Conservation (phyloP, 345 rosid species). For the Anacardium occidentale region DNA sequence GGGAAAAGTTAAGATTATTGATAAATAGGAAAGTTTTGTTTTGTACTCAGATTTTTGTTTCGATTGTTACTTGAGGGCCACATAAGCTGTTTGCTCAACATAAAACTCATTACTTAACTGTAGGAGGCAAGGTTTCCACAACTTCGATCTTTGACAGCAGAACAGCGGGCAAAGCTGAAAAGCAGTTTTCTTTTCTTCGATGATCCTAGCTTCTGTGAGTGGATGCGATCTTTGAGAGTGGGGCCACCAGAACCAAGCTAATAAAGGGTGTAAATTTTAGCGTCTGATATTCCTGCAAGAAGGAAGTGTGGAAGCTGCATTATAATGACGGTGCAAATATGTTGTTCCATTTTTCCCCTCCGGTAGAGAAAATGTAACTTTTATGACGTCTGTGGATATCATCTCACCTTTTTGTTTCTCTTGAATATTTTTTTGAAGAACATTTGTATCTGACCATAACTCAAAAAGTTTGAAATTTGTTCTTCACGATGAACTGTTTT, state of each 20-base stretch:
- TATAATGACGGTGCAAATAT: background rate
- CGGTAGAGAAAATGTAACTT: background rate
- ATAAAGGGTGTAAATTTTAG: background rate
- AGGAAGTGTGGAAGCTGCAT: slow-evolving; percentile 6
- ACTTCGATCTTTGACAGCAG: slow-evolving; percentile 60
- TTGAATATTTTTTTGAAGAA: background rate
- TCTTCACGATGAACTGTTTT: background rate
- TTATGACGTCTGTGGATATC: slow-evolving; percentile 3
- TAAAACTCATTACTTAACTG: background rate
- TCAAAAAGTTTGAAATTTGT: slow-evolving; percentile 7
- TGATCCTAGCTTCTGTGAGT: slow-evolving; percentile 89
- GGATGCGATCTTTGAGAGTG: slow-evolving; percentile 77
- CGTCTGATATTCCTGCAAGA: background rate
- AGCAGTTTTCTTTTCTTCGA: slow-evolving; percentile 84
- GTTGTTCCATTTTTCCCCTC: background rate
- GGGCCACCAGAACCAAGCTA: slow-evolving; percentile 72
- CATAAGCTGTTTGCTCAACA: background rate
- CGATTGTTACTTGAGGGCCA: background rate
- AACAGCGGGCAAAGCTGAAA: slow-evolving; percentile 69
- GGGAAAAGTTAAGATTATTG: too few relatives aligned
- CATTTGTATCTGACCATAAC: background rate
- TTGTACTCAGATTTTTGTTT: background rate
- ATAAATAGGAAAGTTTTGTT: background rate
- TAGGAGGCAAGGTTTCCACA: slow-evolving; percentile 97
- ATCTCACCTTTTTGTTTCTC: background rate